Evolutionary conservation across 495 filamentous ascomycete species (phyloP).

Genomic region (Neurospora sp.): DNA sequence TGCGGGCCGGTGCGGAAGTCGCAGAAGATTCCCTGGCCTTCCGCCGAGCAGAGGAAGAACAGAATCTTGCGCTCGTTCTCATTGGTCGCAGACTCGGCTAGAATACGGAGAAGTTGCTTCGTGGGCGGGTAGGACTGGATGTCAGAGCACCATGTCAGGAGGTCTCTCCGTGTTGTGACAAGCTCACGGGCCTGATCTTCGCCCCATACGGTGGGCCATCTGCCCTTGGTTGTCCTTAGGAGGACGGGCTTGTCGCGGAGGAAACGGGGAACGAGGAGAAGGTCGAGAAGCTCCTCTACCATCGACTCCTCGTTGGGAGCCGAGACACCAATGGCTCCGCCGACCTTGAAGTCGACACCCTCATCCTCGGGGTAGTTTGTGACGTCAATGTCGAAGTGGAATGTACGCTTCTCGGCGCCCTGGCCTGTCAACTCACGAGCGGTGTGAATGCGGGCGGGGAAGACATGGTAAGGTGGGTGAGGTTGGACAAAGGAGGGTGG

Average conservation of each 20-base stretch:
- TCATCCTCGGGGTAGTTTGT: conserved; percentile 88
- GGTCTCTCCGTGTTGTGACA: conserved; percentile 76
- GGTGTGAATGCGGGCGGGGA: conserved; percentile 68
- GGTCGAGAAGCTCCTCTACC: conserved; percentile 75
- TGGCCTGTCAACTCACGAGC: conserved; percentile 75
- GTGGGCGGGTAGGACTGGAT: conserved; percentile 87
- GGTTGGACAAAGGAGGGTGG: conserved; percentile 87
- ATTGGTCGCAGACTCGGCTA: conserved; percentile 76
- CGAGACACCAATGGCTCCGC: conserved; percentile 86
- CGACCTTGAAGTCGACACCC: conserved; percentile 87
- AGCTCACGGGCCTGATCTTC: conserved; percentile 77
- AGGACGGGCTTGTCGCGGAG: conserved; percentile 72
- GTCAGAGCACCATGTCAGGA: conserved; percentile 91
- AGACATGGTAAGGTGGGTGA: conserved; percentile 88
- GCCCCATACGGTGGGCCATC: conserved; percentile 98
- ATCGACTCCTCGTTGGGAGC: conserved; percentile 70
- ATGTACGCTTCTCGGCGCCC: conserved; percentile 95
- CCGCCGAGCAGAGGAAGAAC: conserved; percentile 71
- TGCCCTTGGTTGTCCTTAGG: conserved; percentile 64
- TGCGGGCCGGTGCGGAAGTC: conserved; percentile 87
- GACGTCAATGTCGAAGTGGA: conserved; percentile 93
- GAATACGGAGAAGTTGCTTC: conserved; percentile 73
- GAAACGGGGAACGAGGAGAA: conserved; percentile 63
- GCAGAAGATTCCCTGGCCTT: conserved; percentile 90
- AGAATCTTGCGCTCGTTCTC: conserved; percentile 80